These are phyloP conservation scores for Carex arenaria DNA, from an alignment of 202 grass and related monocot genomes.

Conservation along the genomic window DNA sequence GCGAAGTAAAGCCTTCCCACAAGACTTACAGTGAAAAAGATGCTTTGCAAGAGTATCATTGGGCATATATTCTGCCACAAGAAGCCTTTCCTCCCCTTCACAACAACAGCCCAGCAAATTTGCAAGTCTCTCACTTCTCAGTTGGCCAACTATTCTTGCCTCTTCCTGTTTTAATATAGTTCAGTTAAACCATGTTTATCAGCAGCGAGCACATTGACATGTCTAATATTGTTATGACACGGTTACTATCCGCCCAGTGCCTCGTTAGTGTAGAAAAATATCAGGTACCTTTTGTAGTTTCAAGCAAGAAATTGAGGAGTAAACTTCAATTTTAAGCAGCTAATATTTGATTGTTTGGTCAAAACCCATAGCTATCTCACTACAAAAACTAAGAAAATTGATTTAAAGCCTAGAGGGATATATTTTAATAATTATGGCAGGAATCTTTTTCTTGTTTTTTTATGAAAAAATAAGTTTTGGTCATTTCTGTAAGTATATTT, in stretches of 20 bases:
- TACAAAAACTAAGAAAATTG: not conserved
- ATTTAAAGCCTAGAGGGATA: not conserved
- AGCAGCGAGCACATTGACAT: not conserved
- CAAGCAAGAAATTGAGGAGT: not conserved
- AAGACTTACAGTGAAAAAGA: slow-evolving; percentile 91
- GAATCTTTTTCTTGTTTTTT: not conserved
- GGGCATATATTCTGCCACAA: slow-evolving; percentile 98
- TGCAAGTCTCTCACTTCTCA: slow-evolving; percentile 75
- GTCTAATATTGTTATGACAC: not conserved
- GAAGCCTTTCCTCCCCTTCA: slow-evolving; percentile 94
- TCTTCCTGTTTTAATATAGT: slow-evolving; percentile 64
- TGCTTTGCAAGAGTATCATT: slow-evolving; percentile 94
- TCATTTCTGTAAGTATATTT: not conserved
- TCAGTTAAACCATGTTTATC: slow-evolving; percentile 2
- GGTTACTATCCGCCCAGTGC: not conserved
- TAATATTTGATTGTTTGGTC: not conserved
- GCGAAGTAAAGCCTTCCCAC: not conserved
- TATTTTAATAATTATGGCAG: not conserved
- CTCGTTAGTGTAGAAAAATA: not conserved
- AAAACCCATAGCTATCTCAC: not conserved
- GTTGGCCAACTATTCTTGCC: slow-evolving; percentile 76
- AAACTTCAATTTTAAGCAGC: too few relatives aligned
- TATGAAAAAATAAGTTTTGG: not conserved
- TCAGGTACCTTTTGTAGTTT: not conserved
- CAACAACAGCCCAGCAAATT: slow-evolving; percentile 96